Conservation (phyloP, 805 yeast species). For the Tetrapisispora phaffii region DNA sequence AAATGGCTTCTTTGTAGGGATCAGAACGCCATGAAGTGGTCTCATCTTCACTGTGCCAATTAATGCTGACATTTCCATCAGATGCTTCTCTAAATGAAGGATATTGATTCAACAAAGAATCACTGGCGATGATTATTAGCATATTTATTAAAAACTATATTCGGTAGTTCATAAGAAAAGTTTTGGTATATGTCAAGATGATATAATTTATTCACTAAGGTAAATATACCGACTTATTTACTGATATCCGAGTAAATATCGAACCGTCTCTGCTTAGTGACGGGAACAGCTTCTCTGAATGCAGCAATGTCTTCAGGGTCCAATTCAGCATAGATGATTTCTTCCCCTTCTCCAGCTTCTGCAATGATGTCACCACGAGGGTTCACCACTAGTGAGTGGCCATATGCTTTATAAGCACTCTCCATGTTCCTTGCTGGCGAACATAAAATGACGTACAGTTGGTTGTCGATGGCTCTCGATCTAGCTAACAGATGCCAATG, state of each 20-base stretch:
- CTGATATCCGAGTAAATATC: conserved; percentile 39
- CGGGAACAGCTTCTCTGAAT: conserved; percentile 60
- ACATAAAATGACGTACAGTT: conserved; percentile 62
- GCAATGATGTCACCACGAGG: conserved; percentile 52
- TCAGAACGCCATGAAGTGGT: too few species aligned
- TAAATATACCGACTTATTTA: not conserved
- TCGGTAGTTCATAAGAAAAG: too few species aligned
- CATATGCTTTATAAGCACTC: conserved; percentile 51
- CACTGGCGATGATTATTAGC: too few species aligned
- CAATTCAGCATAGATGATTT: conserved; percentile 62
- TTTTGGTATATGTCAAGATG: too few species aligned
- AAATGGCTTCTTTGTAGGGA: too few species aligned
- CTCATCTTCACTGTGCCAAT: too few species aligned
- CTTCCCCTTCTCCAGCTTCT: conserved; percentile 75
- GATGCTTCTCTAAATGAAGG: too few species aligned
- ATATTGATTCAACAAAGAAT: too few species aligned
- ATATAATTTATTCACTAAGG: too few species aligned
- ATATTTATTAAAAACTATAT: too few species aligned
- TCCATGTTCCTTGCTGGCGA: conserved; percentile 79
- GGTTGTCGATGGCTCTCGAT: conserved; percentile 67
- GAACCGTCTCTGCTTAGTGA: conserved; percentile 59
- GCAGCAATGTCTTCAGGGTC: conserved; percentile 49
- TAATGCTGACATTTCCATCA: too few species aligned
- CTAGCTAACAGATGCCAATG: conserved; percentile 74
- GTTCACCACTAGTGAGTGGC: conserved; percentile 55